Evolutionary conservation across 441 rosid genomes (phyloP).

Genomic region (Mallotus japonicus): DNA sequence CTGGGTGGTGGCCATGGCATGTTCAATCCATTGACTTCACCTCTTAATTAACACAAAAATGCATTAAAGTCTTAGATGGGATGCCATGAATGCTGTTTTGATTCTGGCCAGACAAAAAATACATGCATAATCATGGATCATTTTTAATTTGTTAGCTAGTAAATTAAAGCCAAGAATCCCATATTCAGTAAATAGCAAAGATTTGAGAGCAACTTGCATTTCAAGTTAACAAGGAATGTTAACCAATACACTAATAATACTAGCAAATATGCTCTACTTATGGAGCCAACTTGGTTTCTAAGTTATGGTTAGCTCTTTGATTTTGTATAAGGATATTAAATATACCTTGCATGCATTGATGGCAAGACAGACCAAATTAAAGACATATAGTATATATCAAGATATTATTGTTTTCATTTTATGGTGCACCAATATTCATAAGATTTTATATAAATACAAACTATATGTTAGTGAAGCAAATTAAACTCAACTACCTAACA

Average conservation of each 20-base stretch:
- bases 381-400: neutral
- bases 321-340: neutral
- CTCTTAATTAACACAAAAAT: neutral
- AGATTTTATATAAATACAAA: neutral
- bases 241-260: neutral
- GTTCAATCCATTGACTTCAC: neutral
- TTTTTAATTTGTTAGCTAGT: too few relatives aligned
- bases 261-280: slow-evolving; percentile 4
- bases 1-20: neutral
- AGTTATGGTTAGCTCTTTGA: neutral
- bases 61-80: neutral
- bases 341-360: slow-evolving; percentile 1
- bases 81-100: slow-evolving; percentile 1
- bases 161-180: too few relatives aligned
- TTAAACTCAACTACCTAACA: slow-evolving; percentile 13
- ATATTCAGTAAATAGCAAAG: too few relatives aligned
- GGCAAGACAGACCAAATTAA: neutral
- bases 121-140: too few relatives aligned
- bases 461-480: neutral
- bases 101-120: neutral
- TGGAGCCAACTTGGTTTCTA: neutral
- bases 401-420: neutral
- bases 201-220: neutral
- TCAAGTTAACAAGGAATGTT: slow-evolving; percentile 1
- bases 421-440: neutral